These are phyloP conservation scores for Xylariales sp. DNA, from an alignment of 2,329 filamentous ascomycete species.

Conservation along the genomic window DNA sequence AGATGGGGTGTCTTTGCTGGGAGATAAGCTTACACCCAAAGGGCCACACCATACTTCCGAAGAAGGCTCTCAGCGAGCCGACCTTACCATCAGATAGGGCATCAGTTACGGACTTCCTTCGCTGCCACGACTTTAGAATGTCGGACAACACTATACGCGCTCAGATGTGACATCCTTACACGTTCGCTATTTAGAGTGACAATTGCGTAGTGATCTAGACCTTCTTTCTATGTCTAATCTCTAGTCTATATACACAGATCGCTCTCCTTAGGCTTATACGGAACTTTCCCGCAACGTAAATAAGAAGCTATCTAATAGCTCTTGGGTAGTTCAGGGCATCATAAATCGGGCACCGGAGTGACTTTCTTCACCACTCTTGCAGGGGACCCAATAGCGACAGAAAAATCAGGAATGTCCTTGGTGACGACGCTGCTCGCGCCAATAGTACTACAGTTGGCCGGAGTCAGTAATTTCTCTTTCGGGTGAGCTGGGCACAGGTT, in stretches of 20 bases:
- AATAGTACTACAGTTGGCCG: conserved; percentile 55
- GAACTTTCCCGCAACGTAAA: neutral
- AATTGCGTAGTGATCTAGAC: too few relatives aligned
- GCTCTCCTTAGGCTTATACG: neutral
- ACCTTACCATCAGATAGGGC: neutral
- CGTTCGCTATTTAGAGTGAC: neutral
- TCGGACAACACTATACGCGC: neutral
- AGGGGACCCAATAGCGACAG: conserved; percentile 61
- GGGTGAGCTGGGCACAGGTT: too few relatives aligned
- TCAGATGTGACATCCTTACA: neutral
- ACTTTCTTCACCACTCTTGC: conserved; percentile 62
- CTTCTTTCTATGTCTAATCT: neutral
- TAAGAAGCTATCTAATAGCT: neutral
- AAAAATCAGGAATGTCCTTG: conserved; percentile 60
- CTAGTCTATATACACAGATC: conserved; percentile 8
- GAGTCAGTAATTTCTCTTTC: too few relatives aligned
- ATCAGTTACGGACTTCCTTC: neutral
- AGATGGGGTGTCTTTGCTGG: neutral
- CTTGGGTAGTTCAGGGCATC: neutral
- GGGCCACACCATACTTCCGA: neutral
- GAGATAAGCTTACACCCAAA: neutral
- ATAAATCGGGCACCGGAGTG: conserved; percentile 48
- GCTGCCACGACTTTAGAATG: neutral
- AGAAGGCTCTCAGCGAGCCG: neutral
- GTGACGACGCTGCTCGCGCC: conserved; percentile 64